These are phyloP conservation scores for Penicillium daleae DNA, from an alignment of 495 filamentous ascomycete genomes.

Conservation along the genomic window DNA sequence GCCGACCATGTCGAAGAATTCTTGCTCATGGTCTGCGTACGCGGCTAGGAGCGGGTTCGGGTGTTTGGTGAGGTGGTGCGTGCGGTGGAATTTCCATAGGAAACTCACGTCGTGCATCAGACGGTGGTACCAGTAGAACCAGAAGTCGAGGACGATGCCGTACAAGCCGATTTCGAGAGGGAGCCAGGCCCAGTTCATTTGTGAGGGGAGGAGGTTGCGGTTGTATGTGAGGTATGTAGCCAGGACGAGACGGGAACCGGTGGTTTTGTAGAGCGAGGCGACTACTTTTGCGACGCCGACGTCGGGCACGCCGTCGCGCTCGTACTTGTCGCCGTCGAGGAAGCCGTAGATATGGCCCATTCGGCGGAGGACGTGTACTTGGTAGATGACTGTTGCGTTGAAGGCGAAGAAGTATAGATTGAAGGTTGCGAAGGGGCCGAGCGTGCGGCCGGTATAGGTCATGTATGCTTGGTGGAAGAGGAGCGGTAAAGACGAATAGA, in stretches of 20 bases:
- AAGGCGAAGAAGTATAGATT: constrained; percentile 43
- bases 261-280: constrained; percentile 37
- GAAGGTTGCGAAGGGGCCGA: constrained; percentile 39
- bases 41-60: constrained; percentile 47
- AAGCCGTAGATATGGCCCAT: constrained; percentile 37
- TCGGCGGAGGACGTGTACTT: constrained; percentile 37
- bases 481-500: constrained; percentile 42
- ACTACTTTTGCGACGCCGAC: constrained; percentile 36
- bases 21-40: constrained; percentile 48
- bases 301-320: constrained; percentile 37
- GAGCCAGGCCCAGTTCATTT: constrained; percentile 55
- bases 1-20: constrained; percentile 50
- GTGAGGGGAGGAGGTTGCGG: constrained; percentile 21
- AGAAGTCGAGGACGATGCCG: constrained; percentile 49
- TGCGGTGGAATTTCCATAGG: constrained; percentile 49
- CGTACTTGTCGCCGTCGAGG: constrained; percentile 38
- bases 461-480: constrained; percentile 41
- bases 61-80: constrained; percentile 50
- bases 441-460: constrained; percentile 33
- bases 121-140: constrained; percentile 52
- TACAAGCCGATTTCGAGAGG: constrained; percentile 46
- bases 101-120: constrained; percentile 46
- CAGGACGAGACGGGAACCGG: constrained; percentile 36
- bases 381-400: constrained; percentile 41
- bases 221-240: constrained; percentile 34